These are phyloP conservation scores for Aspergillus sp. DNA, from an alignment of 2,329 filamentous ascomycete species.

Conservation along the genomic window DNA sequence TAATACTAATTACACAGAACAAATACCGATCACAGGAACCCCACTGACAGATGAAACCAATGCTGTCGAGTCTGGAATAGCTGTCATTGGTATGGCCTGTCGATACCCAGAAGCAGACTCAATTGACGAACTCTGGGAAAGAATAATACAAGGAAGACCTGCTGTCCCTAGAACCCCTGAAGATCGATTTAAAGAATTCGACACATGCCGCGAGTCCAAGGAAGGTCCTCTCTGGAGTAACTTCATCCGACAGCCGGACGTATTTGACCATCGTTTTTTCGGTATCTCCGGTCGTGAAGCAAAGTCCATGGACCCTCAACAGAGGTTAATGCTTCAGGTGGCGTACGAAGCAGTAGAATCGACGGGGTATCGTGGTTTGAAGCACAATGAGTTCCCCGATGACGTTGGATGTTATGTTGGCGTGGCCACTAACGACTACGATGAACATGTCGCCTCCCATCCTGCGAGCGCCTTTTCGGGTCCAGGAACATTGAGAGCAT, in stretches of 20 bases:
- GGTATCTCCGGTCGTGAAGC: conserved; percentile 17
- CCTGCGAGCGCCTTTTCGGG: conserved; percentile 23
- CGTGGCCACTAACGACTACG: conserved; percentile 19
- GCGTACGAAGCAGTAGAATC: conserved; percentile 22
- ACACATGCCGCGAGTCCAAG: background rate
- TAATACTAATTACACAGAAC: too few relatives aligned
- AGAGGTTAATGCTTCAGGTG: conserved; percentile 18
- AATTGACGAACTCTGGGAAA: conserved; percentile 22
- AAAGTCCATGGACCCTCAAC: conserved; percentile 23
- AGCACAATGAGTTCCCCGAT: background rate
- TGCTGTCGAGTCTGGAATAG: conserved; percentile 9
- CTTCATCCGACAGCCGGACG: conserved; percentile 3
- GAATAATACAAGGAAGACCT: conserved; percentile 12
- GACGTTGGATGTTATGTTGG: conserved; percentile 26
- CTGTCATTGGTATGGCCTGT: conserved; percentile 27
- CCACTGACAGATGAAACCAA: too few relatives aligned
- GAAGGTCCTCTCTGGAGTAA: conserved; percentile 3
- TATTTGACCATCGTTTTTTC: conserved; percentile 25
- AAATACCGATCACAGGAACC: too few relatives aligned
- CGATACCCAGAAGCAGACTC: conserved; percentile 19
- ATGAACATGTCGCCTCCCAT: conserved; percentile 22
- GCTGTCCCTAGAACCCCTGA: conserved; percentile 6
- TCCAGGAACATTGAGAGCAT: conserved; percentile 12
- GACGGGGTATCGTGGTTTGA: conserved; percentile 13
- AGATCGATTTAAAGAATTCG: conserved; percentile 4